phyloP scores from a whole-genome alignment of 768 basidiomycete species.

The Mycena pura region DNA sequence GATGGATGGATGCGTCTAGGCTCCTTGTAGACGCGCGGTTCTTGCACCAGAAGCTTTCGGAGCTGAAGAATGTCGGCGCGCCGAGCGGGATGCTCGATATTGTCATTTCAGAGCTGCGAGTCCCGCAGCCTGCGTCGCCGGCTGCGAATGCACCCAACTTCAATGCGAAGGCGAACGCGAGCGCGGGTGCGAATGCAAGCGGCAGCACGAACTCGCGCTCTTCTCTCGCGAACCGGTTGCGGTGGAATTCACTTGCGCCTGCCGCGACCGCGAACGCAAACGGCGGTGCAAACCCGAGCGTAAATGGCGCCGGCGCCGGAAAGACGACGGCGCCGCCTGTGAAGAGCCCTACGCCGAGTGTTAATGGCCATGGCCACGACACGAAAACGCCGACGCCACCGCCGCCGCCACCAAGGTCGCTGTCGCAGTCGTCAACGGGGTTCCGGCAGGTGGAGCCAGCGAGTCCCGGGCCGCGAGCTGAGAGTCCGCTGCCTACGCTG shows the following conservation, averaged over 20 bases:
- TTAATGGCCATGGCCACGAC: too few species aligned
- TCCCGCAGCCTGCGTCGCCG: slow-evolving; percentile 45
- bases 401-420: neutral
- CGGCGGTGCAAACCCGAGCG: slow-evolving; percentile 10
- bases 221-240: slow-evolving; percentile 42
- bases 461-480: slow-evolving; percentile 19
- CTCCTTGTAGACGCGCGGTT: slow-evolving; percentile 81
- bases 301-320: slow-evolving; percentile 18
- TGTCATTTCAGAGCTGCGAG: slow-evolving; percentile 81
- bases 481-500: slow-evolving; percentile 28
- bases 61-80: slow-evolving; percentile 73
- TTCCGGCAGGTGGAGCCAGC: slow-evolving; percentile 18
- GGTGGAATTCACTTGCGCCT: slow-evolving; percentile 27
- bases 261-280: slow-evolving; percentile 4
- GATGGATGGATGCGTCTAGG: slow-evolving; percentile 46
- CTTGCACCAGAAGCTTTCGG: slow-evolving; percentile 77
- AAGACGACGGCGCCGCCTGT: slow-evolving; percentile 6
- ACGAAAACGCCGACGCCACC: slow-evolving; percentile 11
- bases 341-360: slow-evolving; percentile 15
- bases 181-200: slow-evolving; percentile 21
- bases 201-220: slow-evolving; percentile 55
- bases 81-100: slow-evolving; percentile 85
- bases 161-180: slow-evolving; percentile 21
- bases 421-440: neutral
- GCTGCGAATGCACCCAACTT: slow-evolving; percentile 26